Evolutionary conservation across 1,284 basidiomycete genomes (phyloP), one percentile per base, ranked within the genome.

Genomic region (Rhodotorula mucilaginosa): DNA sequence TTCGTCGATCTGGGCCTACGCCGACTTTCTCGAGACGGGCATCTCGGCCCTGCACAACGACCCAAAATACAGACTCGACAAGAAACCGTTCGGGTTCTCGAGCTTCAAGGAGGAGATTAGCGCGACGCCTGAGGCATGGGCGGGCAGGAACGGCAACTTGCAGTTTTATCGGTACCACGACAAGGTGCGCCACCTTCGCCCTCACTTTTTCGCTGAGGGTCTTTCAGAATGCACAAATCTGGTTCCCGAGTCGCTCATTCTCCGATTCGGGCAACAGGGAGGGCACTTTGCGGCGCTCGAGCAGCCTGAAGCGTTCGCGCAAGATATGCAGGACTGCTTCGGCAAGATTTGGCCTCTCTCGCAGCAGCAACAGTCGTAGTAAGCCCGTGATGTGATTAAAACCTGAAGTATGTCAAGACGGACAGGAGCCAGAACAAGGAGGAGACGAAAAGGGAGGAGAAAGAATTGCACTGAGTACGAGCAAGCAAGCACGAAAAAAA

Each of bases 211-310:
- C 21, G 12, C 34, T 34, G 5, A 34, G 23, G 13, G 3, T 34
- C 46, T 2, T 19, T 12, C 39, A 44, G 39, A 44, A 12, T 44
- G 31, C 34, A 10, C 15, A 7, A 3, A 6, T 8, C 19, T 1
- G 31, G 12, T 34, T 48, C 1, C 2, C 39, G 39, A 10, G 39
- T 8, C 39, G 15, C 39, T n/a, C 19, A 5, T 15, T 46, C 15
- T 8, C 26, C 26, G 8, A 6, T 18, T 60, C 44, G 39, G 39
- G 44, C 31, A 31, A 19, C 60, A 79, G 74, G 82, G 81, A 16
- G 82, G 81, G 0, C 82, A 83, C 69, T 82, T 82, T 65, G 80
- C 83, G 1, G 81, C 82, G 0, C 65, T 82, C 23, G 84, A 84
- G 69, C 74, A 79, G 63, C 82, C 83, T 0, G 73, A 78, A 2